Percentiles rank a stretch among this genome's conserved stretches.
phyloP scores from a whole-genome alignment of 139 green algal species.

The Chlamydomonas eustigma region DNA sequence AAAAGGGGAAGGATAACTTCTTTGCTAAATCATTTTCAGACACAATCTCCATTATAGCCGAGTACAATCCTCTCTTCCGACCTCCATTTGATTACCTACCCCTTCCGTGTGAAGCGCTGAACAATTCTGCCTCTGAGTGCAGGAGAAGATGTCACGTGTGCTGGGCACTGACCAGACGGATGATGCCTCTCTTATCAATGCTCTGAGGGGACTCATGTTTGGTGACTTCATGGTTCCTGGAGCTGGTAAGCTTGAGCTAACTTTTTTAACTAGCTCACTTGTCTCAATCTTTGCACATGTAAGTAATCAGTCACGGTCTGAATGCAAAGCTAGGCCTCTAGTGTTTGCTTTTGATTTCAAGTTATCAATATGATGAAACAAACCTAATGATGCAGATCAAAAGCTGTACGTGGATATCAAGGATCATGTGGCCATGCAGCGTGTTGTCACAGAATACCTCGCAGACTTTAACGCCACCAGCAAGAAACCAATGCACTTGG shows the following conservation, averaged over 20 bases:
- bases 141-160: conserved; percentile 51
- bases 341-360: too few species aligned
- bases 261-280: too few species aligned
- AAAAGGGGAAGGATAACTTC: too few species aligned
- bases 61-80: too few species aligned
- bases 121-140: conserved; percentile 53
- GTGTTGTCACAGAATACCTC: conserved; percentile 58
- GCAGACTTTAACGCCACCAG: conserved; percentile 64
- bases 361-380: too few species aligned
- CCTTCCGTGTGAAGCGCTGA: not conserved
- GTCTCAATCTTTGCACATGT: too few species aligned
- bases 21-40: too few species aligned
- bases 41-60: too few species aligned
- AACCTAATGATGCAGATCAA: conserved; percentile 5
- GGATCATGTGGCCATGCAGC: conserved; percentile 28
- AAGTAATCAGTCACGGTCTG: too few species aligned
- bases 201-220: conserved; percentile 61
- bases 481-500: conserved; percentile 73
- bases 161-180: conserved; percentile 21
- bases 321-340: too few species aligned
- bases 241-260: conserved; percentile 15
- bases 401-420: conserved; percentile 54
- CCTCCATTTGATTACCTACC: too few species aligned
- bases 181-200: conserved; percentile 34
- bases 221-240: conserved; percentile 75